These are phyloP conservation scores for Microbotryum saponariae DNA, from an alignment of 1,284 basidiomycete genomes.

Conservation along the genomic window DNA sequence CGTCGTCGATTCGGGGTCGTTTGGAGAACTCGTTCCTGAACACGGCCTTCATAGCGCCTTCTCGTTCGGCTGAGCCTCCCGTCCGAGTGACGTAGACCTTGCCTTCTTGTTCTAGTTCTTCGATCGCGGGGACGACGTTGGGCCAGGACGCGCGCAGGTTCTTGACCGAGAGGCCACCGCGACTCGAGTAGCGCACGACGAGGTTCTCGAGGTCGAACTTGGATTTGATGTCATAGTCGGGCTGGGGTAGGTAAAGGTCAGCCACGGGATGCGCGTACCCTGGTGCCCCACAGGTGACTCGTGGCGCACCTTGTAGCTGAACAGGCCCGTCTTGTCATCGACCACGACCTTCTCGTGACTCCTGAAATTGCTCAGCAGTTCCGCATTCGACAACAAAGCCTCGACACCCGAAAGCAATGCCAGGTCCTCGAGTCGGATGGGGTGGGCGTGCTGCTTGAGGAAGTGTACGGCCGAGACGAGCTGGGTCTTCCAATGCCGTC, in stretches of 20 bases:
- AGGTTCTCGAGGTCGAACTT: slow-evolving; percentile 72
- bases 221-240: slow-evolving; percentile 75
- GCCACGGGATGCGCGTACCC: neutral
- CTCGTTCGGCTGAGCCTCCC: slow-evolving; percentile 46
- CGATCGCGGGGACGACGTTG: slow-evolving; percentile 68
- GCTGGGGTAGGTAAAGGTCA: slow-evolving; percentile 45
- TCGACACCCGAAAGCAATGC: slow-evolving; percentile 32
- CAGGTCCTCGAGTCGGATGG: slow-evolving; percentile 36
- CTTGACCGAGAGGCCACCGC: slow-evolving; percentile 74
- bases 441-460: slow-evolving; percentile 50
- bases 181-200: slow-evolving; percentile 67
- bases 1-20: slow-evolving; percentile 37
- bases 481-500: slow-evolving; percentile 74
- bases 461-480: slow-evolving; percentile 74
- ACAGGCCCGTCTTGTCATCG: slow-evolving; percentile 74
- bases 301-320: slow-evolving; percentile 64
- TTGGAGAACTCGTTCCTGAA: slow-evolving; percentile 80
- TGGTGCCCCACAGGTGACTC: neutral
- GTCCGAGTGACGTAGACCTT: slow-evolving; percentile 78
- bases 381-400: slow-evolving; percentile 57
- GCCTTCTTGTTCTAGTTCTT: slow-evolving; percentile 77
- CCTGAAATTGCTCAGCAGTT: slow-evolving; percentile 66
- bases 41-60: slow-evolving; percentile 70
- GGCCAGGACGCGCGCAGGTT: slow-evolving; percentile 83
- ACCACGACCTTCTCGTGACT: slow-evolving; percentile 67